A percentile compares a stretch with the other conserved stretches of the same genome.
Evolutionary conservation across 2,329 filamentous ascomycete species (phyloP).

Genomic region (Raffaelea ambrosiae): DNA sequence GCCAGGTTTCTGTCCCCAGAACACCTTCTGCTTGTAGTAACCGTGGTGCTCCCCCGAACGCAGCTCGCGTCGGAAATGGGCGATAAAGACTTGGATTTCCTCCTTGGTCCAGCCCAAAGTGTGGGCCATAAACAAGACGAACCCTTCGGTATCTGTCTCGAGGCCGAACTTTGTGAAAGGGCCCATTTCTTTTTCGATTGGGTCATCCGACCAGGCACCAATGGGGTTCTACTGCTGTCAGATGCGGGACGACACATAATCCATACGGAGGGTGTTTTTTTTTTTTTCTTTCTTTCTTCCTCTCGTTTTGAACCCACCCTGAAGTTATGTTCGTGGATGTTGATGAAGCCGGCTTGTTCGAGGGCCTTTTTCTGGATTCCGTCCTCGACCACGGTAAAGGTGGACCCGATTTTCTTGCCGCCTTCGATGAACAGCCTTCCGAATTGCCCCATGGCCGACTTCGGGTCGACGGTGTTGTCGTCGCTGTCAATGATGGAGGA

Average conservation of each 20-base stretch:
- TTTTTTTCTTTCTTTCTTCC: not conserved
- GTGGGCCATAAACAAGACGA: conserved; percentile 10
- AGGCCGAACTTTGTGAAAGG: conserved; percentile 4
- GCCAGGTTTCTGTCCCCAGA: conserved; percentile 11
- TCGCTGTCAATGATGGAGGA: conserved; percentile 14
- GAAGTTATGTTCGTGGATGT: conserved; percentile 2
- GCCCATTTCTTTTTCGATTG: conserved; percentile 20
- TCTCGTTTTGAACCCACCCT: conserved; percentile 1
- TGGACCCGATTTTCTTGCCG: not conserved
- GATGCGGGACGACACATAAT: not conserved
- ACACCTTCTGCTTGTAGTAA: conserved; percentile 6
- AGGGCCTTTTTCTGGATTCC: conserved; percentile 1
- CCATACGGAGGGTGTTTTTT: too few species aligned
- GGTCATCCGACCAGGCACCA: conserved; percentile 25
- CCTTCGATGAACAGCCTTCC: conserved; percentile 9
- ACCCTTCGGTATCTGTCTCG: conserved; percentile 10
- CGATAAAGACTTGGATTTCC: conserved; percentile 9
- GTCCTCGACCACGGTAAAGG: conserved; percentile 6
- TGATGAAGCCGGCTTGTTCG: conserved; percentile 6
- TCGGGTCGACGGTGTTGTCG: conserved; percentile 13
- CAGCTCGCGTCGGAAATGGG: conserved; percentile 11
- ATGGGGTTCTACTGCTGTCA: conserved; percentile 17
- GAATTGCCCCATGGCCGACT: conserved; percentile 16
- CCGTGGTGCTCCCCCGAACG: conserved; percentile 8
- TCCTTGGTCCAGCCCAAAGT: conserved; percentile 11